Percentiles rank a stretch among this genome's conserved stretches.
Evolutionary conservation across 2,329 filamentous ascomycete genomes (phyloP).

Genomic region (Triangularia setosa): DNA sequence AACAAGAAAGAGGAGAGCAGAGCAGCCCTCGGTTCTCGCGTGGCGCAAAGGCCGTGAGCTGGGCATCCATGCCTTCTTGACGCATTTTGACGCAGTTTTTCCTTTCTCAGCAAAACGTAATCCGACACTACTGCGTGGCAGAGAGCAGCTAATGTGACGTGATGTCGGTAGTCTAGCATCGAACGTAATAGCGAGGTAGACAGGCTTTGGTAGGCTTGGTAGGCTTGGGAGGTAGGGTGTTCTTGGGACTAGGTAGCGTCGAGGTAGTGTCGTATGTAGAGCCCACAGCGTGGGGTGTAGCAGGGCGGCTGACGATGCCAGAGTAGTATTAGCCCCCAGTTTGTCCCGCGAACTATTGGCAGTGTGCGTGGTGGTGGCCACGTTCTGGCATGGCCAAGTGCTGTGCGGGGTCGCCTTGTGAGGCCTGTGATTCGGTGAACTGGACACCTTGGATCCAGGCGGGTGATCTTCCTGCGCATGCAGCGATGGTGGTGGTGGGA

Average conservation of each 20-base stretch:
- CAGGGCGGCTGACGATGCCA: slow-evolving; percentile 4
- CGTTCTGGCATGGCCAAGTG: slow-evolving; percentile 8
- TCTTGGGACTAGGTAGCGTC: background rate
- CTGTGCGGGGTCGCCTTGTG: slow-evolving; percentile 7
- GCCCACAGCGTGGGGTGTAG: slow-evolving; percentile 12
- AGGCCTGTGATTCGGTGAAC: slow-evolving; percentile 3
- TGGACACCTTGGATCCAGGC: background rate
- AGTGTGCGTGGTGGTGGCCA: slow-evolving; percentile 12
- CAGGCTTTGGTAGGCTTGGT: background rate
- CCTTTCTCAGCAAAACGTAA: background rate
- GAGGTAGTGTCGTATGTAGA: background rate
- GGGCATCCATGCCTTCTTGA: background rate
- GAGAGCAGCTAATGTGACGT: background rate
- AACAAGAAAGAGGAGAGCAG: slow-evolving; percentile 2
- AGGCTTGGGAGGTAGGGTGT: background rate
- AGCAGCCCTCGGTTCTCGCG: background rate
- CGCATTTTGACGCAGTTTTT: background rate
- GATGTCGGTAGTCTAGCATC: background rate
- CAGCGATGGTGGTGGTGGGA: background rate
- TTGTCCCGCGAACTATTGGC: slow-evolving; percentile 15
- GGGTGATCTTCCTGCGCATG: slow-evolving; percentile 9
- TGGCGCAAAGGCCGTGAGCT: background rate
- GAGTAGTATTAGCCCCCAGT: slow-evolving; percentile 10
- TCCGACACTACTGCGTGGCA: background rate
- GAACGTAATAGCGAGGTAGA: background rate